Base-by-base conservation (phyloP, 371 early-diverging fungal species). In the Caulochytrium protostelioides region DNA sequence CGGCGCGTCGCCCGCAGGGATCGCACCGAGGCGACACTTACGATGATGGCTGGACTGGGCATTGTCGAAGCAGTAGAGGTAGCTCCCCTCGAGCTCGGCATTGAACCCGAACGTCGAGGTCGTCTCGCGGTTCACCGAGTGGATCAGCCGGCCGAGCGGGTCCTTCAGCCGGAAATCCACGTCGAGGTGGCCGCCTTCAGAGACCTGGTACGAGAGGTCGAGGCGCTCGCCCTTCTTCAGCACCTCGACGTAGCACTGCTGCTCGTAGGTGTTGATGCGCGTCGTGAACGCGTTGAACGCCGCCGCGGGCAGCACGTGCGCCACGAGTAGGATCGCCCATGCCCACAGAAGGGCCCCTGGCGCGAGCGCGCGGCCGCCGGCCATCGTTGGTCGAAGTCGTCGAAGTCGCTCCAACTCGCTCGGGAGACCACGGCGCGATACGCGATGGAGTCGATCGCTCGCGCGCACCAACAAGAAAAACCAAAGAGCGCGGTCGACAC, bases 51-150 rank as follows among this genome's bases (percentile, higher is more conserved):
- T 43, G 24, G 44, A 31, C 31, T 28, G 38, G 37, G 33, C 46
- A 49, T 80, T 80, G 41, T 59, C 61, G 54, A 81, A 79, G 55
- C 82, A 81, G 49, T 75, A 81, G n/a, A 58, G 57, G 38, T 73
- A 63, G 46, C 44, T 53, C 19, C 81, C 79, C 16, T 44, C 54
- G 7, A 18, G 9, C 15, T 59, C 49, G 12, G 78, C 76, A 18
- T 48, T 55, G 19, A 75, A 43, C 17, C 56, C 52, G 40, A 59
- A 68, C 3, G 61, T 56, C 4, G 59, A 66, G 21, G 63, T 55
- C 4, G 70, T 50, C 25, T 66, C 45, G 27, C 53, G 52, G 23
- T 50, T 40, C 21, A 44, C 55, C 21, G 51, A 53, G 39, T 64
- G 58, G 13, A 77, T 43, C 6, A 68, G 35, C 7, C 37, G 42